Percentiles rank a stretch among this genome's conserved stretches.
phyloP scores from a whole-genome alignment of 2,329 filamentous ascomycete species.

The Aspergillus floridensis region DNA sequence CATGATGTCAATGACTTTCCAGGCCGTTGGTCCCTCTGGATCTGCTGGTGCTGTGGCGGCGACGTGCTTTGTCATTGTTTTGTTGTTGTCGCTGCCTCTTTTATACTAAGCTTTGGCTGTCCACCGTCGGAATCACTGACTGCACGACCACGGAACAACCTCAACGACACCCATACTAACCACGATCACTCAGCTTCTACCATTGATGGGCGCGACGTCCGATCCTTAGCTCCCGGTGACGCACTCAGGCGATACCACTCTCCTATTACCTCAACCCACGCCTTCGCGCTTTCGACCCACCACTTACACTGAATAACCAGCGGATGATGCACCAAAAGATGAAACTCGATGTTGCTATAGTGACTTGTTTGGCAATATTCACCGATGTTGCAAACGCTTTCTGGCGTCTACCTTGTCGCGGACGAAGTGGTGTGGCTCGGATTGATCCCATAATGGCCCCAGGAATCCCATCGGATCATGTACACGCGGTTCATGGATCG shows the following conservation, averaged over 20 bases:
- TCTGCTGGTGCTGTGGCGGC: neutral
- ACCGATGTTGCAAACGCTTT: conserved; percentile 60
- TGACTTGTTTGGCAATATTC: conserved; percentile 31
- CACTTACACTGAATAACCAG: conserved; percentile 15
- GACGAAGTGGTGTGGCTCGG: conserved; percentile 65
- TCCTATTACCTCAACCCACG: conserved; percentile 10
- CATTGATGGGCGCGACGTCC: conserved; percentile 9
- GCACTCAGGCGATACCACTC: conserved; percentile 14
- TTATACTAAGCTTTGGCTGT: conserved; percentile 10
- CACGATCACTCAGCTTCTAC: conserved; percentile 1
- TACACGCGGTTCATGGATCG: conserved; percentile 73
- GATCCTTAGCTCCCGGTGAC: conserved; percentile 15
- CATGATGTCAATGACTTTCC: neutral
- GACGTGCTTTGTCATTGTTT: conserved; percentile 10
- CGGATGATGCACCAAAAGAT: conserved; percentile 17
- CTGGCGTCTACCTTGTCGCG: conserved; percentile 85
- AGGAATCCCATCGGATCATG: conserved; percentile 61
- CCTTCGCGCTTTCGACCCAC: conserved; percentile 15
- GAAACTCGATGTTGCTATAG: conserved; percentile 19
- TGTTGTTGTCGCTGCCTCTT: conserved; percentile 7
- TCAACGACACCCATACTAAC: neutral
- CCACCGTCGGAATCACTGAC: neutral
- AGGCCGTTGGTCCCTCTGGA: neutral
- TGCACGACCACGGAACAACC: neutral
- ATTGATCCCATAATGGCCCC: conserved; percentile 74